Base-by-base conservation (phyloP, 2,329 filamentous ascomycete genomes). In the Graphiopsis chlorocephala region DNA sequence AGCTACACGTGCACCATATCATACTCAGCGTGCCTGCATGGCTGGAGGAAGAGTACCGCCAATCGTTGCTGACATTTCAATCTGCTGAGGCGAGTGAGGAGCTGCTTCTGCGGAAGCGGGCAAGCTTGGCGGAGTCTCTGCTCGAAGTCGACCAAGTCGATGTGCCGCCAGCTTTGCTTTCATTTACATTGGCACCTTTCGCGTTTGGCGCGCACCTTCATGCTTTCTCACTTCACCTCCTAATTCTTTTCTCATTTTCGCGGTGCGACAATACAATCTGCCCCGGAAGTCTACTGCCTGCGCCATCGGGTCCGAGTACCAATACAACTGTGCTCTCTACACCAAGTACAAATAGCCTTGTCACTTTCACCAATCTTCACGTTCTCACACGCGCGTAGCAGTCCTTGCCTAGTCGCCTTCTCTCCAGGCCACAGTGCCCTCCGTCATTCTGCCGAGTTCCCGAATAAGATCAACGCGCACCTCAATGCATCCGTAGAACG, bases 401-500 rank as follows among this genome's bases (percentile, higher is more conserved):
- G 3, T 53, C 17, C n/a, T 11, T 58, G 31, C 55, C 31, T 56
- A 31, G 29, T 56, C 28, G 29, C n/a, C 28, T 23, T 31, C 52
- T 8, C 23, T 20, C n/a, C 20, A 33, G 20, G 28, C 28, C 50
- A 29, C 26, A 28, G 50, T 53, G 26, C 23, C 26, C 15, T 53
- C 26, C 12, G 29, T 31, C 25, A 31, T 53, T 20, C 26, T 31
- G 50, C 29, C 26, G 28, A 31, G 26, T n/a, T 20, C 28, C 29
- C 26, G 25, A 31, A 53, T 29, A 23, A 35, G 31, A 10, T 56
- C 53, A 23, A 23, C 45, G 45, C 59, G 59, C 59, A 33, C 29
- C 23, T 31, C 47, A 61, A 61, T 61, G 59, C 59, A 38, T 61
- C 29, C 45, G 20, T 61, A 47, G 31, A 61, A 61, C 59, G 47